These are phyloP conservation scores for Salicornia ramosissima DNA, from an alignment of 148 eudicot species.

Conservation along the genomic window DNA sequence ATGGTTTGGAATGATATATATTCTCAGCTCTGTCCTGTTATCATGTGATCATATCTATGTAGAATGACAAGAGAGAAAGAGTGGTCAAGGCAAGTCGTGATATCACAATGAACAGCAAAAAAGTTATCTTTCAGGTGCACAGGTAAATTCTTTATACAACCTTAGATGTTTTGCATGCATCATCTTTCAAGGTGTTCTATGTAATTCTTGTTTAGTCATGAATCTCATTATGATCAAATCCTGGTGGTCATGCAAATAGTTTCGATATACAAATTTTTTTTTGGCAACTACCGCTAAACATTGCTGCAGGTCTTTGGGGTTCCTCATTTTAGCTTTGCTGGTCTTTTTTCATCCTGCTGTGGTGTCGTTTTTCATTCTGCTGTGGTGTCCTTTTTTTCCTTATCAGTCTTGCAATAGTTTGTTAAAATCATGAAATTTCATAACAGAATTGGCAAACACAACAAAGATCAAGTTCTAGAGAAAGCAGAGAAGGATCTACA, in stretches of 20 bases:
- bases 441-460: conserved; percentile 78
- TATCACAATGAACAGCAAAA: conserved; percentile 93
- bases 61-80: conserved; percentile 97
- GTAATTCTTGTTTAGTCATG: background rate
- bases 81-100: conserved; percentile 98
- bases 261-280: background rate
- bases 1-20: background rate
- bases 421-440: conserved; percentile 1
- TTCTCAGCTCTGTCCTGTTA: background rate
- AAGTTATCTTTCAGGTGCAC: conserved; percentile 98
- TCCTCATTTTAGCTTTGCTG: background rate
- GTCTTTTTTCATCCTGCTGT: conserved; percentile 6
- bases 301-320: background rate
- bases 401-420: conserved; percentile 1
- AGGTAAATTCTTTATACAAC: conserved; percentile 42
- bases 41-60: conserved; percentile 16
- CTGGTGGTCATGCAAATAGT: background rate
- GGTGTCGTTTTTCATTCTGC: background rate
- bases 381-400: background rate
- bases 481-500: conserved; percentile 93
- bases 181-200: background rate
- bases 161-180: background rate
- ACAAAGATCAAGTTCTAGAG: conserved; percentile 69
- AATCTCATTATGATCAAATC: no score
- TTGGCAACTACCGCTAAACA: background rate